These are phyloP conservation scores for Gaeumannomyces sp. DNA, from an alignment of 2,329 filamentous ascomycete genomes.

Conservation along the genomic window DNA sequence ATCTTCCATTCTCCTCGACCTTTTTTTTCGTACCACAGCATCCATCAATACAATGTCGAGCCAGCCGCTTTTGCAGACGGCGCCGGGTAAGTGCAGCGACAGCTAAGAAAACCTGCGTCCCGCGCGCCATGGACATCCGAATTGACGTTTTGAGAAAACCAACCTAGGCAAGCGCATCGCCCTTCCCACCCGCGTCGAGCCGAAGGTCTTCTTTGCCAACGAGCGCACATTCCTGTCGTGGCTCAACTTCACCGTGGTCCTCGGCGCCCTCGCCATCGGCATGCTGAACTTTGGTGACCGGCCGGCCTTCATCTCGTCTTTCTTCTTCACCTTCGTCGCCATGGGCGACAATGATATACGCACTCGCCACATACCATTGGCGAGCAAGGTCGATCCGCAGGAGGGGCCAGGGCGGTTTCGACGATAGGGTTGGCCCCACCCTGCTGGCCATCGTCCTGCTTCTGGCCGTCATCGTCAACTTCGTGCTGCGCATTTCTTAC, in stretches of 20 bases:
- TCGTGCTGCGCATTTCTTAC: conserved; percentile 69
- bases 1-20: background rate
- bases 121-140: conserved; percentile 8
- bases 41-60: conserved; percentile 63
- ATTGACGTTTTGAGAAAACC: background rate
- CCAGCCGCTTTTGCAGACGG: conserved; percentile 91
- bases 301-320: conserved; percentile 88
- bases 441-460: conserved; percentile 81
- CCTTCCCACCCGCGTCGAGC: conserved; percentile 94
- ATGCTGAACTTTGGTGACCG: conserved; percentile 97
- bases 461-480: conserved; percentile 91
- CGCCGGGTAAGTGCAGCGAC: conserved; percentile 59
- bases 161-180: conserved; percentile 88
- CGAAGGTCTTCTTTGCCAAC: conserved; percentile 99
- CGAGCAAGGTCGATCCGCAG: conserved; percentile 85
- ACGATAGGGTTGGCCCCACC: conserved; percentile 91
- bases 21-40: background rate
- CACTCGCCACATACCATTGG: conserved; percentile 94
- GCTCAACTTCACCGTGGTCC: conserved; percentile 99
- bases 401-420: conserved; percentile 90
- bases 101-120: conserved; percentile 1
- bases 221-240: conserved; percentile 98
- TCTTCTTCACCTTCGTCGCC: conserved; percentile 87
- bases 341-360: conserved; percentile 96
- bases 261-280: conserved; percentile 91